These are phyloP conservation scores for Solanum chmielewskii DNA, from an alignment of 257 asterid species.

Conservation along the genomic window DNA sequence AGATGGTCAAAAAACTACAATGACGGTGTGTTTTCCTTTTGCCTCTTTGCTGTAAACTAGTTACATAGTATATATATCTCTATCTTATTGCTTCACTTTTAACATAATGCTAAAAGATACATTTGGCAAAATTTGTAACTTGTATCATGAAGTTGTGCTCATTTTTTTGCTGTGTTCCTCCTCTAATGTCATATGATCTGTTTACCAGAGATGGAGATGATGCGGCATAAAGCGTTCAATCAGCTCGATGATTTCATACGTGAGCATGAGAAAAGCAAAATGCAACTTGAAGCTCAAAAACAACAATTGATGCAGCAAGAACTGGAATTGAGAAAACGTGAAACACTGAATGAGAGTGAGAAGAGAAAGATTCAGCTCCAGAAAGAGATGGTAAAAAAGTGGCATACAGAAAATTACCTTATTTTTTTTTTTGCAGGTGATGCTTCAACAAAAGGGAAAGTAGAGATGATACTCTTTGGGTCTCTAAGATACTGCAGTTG, in stretches of 20 bases:
- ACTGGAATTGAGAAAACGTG: neutral
- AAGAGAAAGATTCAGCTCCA: constrained; percentile 1
- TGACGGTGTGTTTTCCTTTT: constrained; percentile 4
- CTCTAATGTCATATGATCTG: neutral
- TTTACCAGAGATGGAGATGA: constrained; percentile 6
- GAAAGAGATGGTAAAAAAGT: constrained; percentile 1
- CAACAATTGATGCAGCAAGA: neutral
- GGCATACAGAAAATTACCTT: neutral
- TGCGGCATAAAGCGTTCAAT: neutral
- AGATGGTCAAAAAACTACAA: neutral
- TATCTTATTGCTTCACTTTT: neutral
- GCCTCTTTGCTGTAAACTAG: neutral
- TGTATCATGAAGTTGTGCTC: neutral
- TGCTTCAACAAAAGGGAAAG: neutral
- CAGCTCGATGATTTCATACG: neutral
- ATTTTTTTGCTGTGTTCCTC: neutral
- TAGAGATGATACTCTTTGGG: neutral
- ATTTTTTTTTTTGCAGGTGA: neutral
- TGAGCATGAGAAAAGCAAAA: neutral
- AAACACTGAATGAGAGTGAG: neutral
- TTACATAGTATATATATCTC: neutral
- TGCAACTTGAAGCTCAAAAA: neutral
- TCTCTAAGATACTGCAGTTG: neutral
- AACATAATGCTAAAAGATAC: neutral
- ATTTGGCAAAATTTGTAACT: neutral